Percentiles rank a stretch among this genome's conserved stretches.
Conservation (phyloP, 257 asterid species). For the Solanum pinnatisectum region DNA sequence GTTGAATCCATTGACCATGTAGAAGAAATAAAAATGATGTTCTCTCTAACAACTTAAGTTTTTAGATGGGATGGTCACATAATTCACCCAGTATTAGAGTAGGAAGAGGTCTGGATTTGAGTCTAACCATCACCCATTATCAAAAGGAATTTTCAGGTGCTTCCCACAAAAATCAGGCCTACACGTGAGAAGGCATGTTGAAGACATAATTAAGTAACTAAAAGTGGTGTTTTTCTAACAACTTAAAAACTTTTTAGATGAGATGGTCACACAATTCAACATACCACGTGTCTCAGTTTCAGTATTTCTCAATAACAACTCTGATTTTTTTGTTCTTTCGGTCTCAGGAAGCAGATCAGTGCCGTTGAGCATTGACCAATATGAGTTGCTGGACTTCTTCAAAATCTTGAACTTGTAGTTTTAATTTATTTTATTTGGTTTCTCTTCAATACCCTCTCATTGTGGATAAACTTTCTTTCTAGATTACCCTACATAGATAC, state of each 20-base stretch:
- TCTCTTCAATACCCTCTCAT: not conserved
- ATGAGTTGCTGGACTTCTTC: not conserved
- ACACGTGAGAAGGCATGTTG: not conserved
- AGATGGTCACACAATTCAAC: not conserved
- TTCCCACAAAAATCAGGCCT: not conserved
- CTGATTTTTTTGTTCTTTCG: not conserved
- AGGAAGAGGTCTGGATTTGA: not conserved
- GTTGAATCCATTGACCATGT: not conserved
- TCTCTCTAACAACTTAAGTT: not conserved
- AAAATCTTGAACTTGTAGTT: not conserved
- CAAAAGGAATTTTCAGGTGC: not conserved
- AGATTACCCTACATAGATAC: not conserved
- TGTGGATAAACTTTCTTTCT: not conserved
- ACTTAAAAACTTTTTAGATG: not conserved
- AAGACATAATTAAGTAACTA: not conserved
- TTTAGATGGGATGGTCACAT: not conserved
- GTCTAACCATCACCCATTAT: not conserved
- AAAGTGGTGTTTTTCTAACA: not conserved
- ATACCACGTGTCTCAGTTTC: not conserved
- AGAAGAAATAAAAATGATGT: not conserved
- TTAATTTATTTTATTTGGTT: not conserved
- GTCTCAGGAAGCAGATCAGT: not conserved
- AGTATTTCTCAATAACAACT: not conserved
- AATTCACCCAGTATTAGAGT: not conserved
- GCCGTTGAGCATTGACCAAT: not conserved